A percentile compares a stretch with the other conserved stretches of the same genome.
These are phyloP conservation scores for Aquanectria penicillioides DNA, from an alignment of 2,329 filamentous ascomycete genomes.

Conservation along the genomic window DNA sequence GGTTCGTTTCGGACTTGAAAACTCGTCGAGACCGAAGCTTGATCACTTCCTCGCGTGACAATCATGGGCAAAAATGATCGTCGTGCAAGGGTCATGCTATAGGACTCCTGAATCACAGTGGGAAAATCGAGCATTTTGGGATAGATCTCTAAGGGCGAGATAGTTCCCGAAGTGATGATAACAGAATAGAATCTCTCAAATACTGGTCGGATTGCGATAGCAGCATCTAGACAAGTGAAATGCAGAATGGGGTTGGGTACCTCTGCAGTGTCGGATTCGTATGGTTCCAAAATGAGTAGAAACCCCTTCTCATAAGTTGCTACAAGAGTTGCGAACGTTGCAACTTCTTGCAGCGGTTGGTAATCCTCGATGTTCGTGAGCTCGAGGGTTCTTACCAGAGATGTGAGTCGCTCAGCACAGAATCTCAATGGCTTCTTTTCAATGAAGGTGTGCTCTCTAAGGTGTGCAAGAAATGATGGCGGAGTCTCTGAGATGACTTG, in stretches of 20 bases:
- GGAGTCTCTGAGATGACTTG: slow-evolving; percentile 98
- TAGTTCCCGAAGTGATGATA: slow-evolving; percentile 97
- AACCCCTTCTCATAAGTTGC: slow-evolving; percentile 98
- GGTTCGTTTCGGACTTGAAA: slow-evolving; percentile 97
- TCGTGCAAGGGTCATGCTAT: slow-evolving; percentile 93
- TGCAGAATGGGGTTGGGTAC: slow-evolving; percentile 97
- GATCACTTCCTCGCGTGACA: slow-evolving; percentile 93
- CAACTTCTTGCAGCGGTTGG: slow-evolving; percentile 95
- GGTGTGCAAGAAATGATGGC: slow-evolving; percentile 88
- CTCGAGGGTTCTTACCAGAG: slow-evolving; percentile 92
- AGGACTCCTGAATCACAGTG: slow-evolving; percentile 95
- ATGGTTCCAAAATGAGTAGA: slow-evolving; percentile 94
- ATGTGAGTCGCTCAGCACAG: slow-evolving; percentile 93
- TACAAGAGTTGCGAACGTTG: slow-evolving; percentile 94
- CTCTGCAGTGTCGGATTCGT: slow-evolving; percentile 92
- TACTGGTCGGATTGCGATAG: slow-evolving; percentile 97
- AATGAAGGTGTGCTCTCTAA: slow-evolving; percentile 97
- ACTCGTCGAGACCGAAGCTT: slow-evolving; percentile 89
- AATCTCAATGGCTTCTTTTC: slow-evolving; percentile 95
- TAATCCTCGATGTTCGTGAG: slow-evolving; percentile 98
- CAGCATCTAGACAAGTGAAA: slow-evolving; percentile 95
- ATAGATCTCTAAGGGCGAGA: slow-evolving; percentile 98
- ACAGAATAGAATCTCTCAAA: slow-evolving; percentile 98
- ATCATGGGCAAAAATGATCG: slow-evolving; percentile 98
- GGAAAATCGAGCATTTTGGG: slow-evolving; percentile 97